phyloP scores from a whole-genome alignment of 352 stramenopile genomes.

The Phytophthora multivora region DNA sequence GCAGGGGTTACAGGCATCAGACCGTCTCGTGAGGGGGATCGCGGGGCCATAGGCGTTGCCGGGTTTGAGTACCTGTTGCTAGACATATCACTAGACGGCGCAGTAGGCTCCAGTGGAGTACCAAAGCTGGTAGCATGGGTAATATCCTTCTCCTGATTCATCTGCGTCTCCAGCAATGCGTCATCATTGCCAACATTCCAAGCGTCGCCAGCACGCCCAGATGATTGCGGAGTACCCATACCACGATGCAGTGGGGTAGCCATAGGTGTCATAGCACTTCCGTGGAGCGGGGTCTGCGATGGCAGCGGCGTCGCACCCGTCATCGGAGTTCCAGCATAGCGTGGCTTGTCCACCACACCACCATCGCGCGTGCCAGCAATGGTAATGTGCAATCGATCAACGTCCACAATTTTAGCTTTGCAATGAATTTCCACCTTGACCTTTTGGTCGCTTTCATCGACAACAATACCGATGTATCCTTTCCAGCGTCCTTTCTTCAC shows the following conservation, averaged over 20 bases:
- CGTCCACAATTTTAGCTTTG: conserved; percentile 88
- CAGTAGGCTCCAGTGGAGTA: conserved; percentile 77
- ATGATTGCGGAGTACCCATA: conserved; percentile 76
- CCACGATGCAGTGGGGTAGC: conserved; percentile 85
- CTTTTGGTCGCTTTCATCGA: conserved; percentile 89
- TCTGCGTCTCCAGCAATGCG: conserved; percentile 81
- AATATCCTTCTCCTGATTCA: conserved; percentile 91
- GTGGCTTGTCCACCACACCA: conserved; percentile 71
- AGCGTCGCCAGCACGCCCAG: conserved; percentile 61
- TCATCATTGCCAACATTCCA: conserved; percentile 91
- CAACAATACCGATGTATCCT: conserved; percentile 92
- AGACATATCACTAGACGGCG: conserved; percentile 65
- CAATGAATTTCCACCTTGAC: conserved; percentile 93
- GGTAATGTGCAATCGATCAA: conserved; percentile 80
- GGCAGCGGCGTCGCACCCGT: conserved; percentile 78
- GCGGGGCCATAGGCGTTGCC: conserved; percentile 56
- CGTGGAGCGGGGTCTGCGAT: conserved; percentile 83
- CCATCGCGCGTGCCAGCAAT: conserved; percentile 82
- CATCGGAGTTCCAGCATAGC: conserved; percentile 79
- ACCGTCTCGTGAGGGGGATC: conserved; percentile 68
- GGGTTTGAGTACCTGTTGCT: conserved; percentile 59
- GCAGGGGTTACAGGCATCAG: conserved; percentile 73
- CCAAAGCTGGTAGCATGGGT: conserved; percentile 88
- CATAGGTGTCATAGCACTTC: conserved; percentile 87
- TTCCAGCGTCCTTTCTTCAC: conserved; percentile 93